Evolutionary conservation across 2,329 filamentous ascomycete species (phyloP).

Genomic region (Neoascochyta sp.): DNA sequence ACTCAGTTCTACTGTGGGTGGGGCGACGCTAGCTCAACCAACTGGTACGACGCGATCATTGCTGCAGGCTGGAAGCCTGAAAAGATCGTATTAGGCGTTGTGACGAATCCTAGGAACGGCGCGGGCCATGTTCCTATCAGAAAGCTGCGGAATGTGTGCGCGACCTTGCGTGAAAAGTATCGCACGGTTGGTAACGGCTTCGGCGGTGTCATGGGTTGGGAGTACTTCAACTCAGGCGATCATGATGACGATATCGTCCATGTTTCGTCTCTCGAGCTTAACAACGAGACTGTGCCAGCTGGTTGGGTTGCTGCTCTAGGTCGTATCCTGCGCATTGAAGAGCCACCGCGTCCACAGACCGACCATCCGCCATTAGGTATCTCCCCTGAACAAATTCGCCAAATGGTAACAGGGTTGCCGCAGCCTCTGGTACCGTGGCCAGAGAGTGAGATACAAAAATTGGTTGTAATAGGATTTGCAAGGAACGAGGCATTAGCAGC

Average conservation of each 20-base stretch:
- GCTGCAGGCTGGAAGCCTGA: conserved; percentile 66
- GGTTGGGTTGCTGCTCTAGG: conserved; percentile 70
- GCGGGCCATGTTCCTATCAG: conserved; percentile 58
- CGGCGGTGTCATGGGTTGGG: conserved; percentile 91
- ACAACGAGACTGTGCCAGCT: conserved; percentile 26
- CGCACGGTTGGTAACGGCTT: conserved; percentile 51
- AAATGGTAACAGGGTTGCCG: conserved; percentile 33
- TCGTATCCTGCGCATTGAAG: conserved; percentile 32
- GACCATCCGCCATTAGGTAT: conserved; percentile 17
- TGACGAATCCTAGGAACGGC: conserved; percentile 76
- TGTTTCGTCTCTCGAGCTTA: conserved; percentile 16
- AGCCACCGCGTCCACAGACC: conserved; percentile 19
- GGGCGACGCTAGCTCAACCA: conserved; percentile 59
- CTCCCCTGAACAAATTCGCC: conserved; percentile 31
- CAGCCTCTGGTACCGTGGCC: conserved; percentile 37
- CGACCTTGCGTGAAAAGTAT: conserved; percentile 57
- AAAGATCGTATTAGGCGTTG: conserved; percentile 73
- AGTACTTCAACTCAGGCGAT: conserved; percentile 74
- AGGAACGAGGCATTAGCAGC: conserved; percentile 47
- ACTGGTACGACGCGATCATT: conserved; percentile 53
- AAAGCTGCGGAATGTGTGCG: conserved; percentile 55
- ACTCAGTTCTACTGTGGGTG: conserved; percentile 92
- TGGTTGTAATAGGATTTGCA: conserved; percentile 47
- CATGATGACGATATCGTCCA: conserved; percentile 28
- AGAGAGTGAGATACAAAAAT: conserved; percentile 40